A percentile compares a stretch with the other conserved stretches of the same genome.
phyloP scores from a whole-genome alignment of 2,329 filamentous ascomycete genomes.

The Bimuria novae-zelandiae region DNA sequence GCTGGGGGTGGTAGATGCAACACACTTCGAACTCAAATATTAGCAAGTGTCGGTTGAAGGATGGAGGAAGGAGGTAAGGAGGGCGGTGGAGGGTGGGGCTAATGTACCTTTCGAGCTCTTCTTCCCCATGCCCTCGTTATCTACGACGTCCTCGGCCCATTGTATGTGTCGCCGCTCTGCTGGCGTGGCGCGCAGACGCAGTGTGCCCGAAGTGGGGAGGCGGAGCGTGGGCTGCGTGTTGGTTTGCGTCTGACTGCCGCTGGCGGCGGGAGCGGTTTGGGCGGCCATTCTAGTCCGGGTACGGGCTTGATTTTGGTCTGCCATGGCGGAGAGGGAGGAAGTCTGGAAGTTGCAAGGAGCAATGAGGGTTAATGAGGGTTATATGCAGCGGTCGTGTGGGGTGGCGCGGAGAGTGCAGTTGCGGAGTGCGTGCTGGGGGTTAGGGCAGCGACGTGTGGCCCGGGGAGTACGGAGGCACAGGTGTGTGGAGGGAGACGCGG shows the following conservation, averaged over 20 bases:
- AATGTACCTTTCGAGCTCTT: conserved; percentile 89
- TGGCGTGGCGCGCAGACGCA: conserved; percentile 49
- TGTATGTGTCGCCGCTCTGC: conserved; percentile 68
- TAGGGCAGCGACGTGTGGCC: neutral
- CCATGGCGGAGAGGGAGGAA: conserved; percentile 88
- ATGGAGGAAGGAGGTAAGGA: no score
- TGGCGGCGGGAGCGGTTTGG: conserved; percentile 23
- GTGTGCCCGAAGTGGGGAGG: conserved; percentile 40
- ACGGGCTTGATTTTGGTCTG: conserved; percentile 55
- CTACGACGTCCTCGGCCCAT: conserved; percentile 91
- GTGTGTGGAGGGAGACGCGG: conserved; percentile 17
- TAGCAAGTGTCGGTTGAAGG: conserved; percentile 8
- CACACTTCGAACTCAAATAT: no score
- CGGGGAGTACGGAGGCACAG: conserved; percentile 5
- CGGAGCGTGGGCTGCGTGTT: conserved; percentile 39
- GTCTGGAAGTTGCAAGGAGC: conserved; percentile 62
- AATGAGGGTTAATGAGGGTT: conserved; percentile 5
- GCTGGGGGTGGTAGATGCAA: conserved; percentile 94
- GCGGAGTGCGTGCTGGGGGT: conserved; percentile 9
- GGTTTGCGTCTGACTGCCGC: conserved; percentile 31
- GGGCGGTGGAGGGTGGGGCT: neutral
- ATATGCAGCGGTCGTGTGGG: neutral
- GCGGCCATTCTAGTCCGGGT: conserved; percentile 23
- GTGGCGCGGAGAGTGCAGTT: neutral
- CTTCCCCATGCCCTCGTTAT: conserved; percentile 92